Evolutionary conservation across 2,329 filamentous ascomycete species (phyloP), one percentile per base, ranked within the genome.

Genomic region (Ceratocystis variospora): DNA sequence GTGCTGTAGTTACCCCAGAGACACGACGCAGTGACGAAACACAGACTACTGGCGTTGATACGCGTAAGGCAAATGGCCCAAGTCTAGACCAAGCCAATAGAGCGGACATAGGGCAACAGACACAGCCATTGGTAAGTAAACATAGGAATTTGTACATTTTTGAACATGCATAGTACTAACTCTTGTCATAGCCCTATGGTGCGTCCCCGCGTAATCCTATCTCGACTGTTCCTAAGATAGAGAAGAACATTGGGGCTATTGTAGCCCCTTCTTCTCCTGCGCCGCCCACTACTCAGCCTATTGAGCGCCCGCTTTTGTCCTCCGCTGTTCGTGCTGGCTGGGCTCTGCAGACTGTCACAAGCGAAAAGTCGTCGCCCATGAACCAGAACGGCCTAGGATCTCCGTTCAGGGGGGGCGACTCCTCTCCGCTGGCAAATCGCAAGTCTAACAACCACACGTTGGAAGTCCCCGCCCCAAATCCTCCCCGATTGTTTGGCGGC

Each of bases 301-400:
- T n/a, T 10, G 45, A 63, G 41, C 41, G 61, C 2, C 61, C 61
- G 31, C 76, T 75, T 5, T 74, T 85, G 0, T 84, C 82, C 4
- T 81, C 83, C 1, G 84, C 84, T 45, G 79, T 85, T n/a, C 77
- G 82, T 59, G 82, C 78, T 31, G 82, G 82, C 2, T 76, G 80
- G 61, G 81, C 79, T 37, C 73, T 85, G 15, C 82, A 84, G 70
- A 82, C 78, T 67, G 79, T 85, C 46, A 82, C 83, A 10, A 83
- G 82, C 0, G 82, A 84, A 69, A 80, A 81, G 6, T 81, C 82
- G 0, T 84, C 83, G 0, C 82, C 83, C 1, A 79, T 80, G 63
- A 76, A 73, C 5, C 76, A 81, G 55, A 76, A 77, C 44, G 78
- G 79, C 10, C 73, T 85, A 1, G 77, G 81, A 15, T 85, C 83